These are phyloP conservation scores for Lachancea sp. DNA, from an alignment of 805 yeast genomes.

Conservation along the genomic window DNA sequence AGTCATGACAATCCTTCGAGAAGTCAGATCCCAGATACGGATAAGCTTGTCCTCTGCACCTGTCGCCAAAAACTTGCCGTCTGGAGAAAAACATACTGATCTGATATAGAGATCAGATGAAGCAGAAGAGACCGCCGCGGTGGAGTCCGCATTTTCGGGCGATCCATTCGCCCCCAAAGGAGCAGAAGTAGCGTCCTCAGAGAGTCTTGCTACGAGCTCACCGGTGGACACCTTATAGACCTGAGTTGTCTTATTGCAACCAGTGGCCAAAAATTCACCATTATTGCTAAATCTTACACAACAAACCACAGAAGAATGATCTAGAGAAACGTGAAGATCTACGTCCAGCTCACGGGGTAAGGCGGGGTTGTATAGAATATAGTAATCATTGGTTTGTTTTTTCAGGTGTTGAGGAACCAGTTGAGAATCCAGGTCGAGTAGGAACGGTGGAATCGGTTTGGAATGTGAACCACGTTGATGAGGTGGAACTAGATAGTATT, in stretches of 20 bases:
- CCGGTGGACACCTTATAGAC: conserved; percentile 91
- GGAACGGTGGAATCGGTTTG: conserved; percentile 75
- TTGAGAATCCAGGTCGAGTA: conserved; percentile 72
- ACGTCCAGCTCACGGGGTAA: conserved; percentile 72
- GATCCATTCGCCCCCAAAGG: conserved; percentile 36
- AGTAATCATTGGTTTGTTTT: conserved; percentile 79
- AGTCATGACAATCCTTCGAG: conserved; percentile 77
- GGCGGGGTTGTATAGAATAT: conserved; percentile 84
- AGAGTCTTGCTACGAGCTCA: conserved; percentile 74
- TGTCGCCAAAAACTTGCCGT: conserved; percentile 86
- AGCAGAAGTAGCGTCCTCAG: conserved; percentile 60
- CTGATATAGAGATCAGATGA: conserved; percentile 79
- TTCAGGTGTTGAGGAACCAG: conserved; percentile 70
- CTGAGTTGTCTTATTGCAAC: conserved; percentile 93
- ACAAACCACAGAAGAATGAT: conserved; percentile 92
- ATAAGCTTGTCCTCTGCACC: conserved; percentile 89
- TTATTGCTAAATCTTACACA: conserved; percentile 90
- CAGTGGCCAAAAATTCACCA: conserved; percentile 91
- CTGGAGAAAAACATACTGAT: conserved; percentile 94
- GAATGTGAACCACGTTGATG: conserved; percentile 43
- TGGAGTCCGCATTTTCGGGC: conserved; percentile 25
- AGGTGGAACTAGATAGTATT: conserved; percentile 35
- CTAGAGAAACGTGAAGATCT: conserved; percentile 81
- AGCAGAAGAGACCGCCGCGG: conserved; percentile 34
- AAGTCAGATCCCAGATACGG: conserved; percentile 91